Evolutionary conservation across 108 stramenopile species (phyloP).

Genomic region (Skeletonema marinoi): DNA sequence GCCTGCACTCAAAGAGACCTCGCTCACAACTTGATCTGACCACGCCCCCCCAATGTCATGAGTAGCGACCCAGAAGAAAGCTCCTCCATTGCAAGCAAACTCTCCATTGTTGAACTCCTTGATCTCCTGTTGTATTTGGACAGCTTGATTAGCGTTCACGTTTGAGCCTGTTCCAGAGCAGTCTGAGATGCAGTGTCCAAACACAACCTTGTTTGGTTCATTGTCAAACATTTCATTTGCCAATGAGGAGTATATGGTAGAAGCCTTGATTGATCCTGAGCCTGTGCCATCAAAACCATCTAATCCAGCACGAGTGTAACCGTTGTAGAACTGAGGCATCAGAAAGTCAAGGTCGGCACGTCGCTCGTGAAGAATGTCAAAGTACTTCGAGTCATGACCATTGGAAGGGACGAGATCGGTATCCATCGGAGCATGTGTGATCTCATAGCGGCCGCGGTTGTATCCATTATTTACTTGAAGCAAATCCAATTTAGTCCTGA

Average conservation of each 20-base stretch:
- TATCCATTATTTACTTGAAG: slow-evolving; percentile 36
- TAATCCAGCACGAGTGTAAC: slow-evolving; percentile 37
- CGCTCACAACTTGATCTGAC: slow-evolving; percentile 27
- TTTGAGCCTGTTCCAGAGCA: slow-evolving; percentile 48
- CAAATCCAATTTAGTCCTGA: slow-evolving; percentile 45
- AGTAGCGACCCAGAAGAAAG: slow-evolving; percentile 60
- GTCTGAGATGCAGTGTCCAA: slow-evolving; percentile 63
- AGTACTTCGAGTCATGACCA: slow-evolving; percentile 42
- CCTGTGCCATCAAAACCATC: slow-evolving; percentile 44
- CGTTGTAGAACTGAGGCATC: slow-evolving; percentile 70
- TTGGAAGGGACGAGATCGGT: slow-evolving; percentile 33
- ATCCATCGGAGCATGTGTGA: slow-evolving; percentile 74
- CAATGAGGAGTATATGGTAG: slow-evolving; percentile 33
- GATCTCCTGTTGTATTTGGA: slow-evolving; percentile 34
- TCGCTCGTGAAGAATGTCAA: slow-evolving; percentile 42
- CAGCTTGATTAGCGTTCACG: slow-evolving; percentile 37
- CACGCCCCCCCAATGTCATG: slow-evolving; percentile 51
- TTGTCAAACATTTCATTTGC: slow-evolving; percentile 51
- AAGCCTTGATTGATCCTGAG: slow-evolving; percentile 14
- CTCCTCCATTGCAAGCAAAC: slow-evolving; percentile 57
- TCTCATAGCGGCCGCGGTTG: slow-evolving; percentile 39
- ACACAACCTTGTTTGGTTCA: slow-evolving; percentile 56
- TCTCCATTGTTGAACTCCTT: slow-evolving; percentile 18
- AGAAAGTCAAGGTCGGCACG: slow-evolving; percentile 46
- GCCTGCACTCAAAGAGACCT: slow-evolving; percentile 4